Evolutionary conservation across 768 basidiomycete genomes (phyloP).

Genomic region (Hebeloma cylindrosporum): DNA sequence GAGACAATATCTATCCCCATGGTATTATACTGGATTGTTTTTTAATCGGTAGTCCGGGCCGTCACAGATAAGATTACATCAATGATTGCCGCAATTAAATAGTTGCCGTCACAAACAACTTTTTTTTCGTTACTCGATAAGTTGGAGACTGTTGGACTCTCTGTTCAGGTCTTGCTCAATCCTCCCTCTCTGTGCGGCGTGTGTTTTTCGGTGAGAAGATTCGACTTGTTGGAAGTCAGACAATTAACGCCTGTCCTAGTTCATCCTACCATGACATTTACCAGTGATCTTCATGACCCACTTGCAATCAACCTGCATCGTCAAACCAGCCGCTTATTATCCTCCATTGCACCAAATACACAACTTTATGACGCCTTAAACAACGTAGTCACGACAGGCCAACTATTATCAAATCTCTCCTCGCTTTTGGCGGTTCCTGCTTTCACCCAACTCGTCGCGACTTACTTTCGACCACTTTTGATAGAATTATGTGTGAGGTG

Average conservation of each 20-base stretch:
- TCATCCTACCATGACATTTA: constrained; percentile 21
- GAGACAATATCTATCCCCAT: too few species aligned
- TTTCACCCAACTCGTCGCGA: constrained; percentile 62
- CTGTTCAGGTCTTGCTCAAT: too few species aligned
- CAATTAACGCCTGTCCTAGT: constrained; percentile 9
- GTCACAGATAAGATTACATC: constrained; percentile 10
- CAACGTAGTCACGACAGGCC: constrained; percentile 36
- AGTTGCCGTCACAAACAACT: neutral
- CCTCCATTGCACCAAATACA: constrained; percentile 43
- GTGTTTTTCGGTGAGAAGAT: too few species aligned
- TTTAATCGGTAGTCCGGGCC: too few species aligned
- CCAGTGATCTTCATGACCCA: constrained; percentile 50
- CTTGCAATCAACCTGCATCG: constrained; percentile 55
- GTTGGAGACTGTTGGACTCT: too few species aligned
- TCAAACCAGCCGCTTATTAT: constrained; percentile 50
- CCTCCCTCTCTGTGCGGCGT: too few species aligned
- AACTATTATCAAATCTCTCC: constrained; percentile 58
- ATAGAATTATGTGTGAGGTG: constrained; percentile 81
- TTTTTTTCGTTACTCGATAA: neutral
- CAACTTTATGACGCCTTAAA: constrained; percentile 38
- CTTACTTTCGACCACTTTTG: constrained; percentile 72
- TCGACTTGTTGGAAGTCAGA: too few species aligned
- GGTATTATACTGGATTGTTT: too few species aligned
- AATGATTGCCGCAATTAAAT: neutral
- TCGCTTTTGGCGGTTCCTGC: constrained; percentile 57